A percentile compares a stretch with the other conserved stretches of the same genome.
Conservation (phyloP, 2,329 filamentous ascomycete genomes). For the Fusarium sp. region DNA sequence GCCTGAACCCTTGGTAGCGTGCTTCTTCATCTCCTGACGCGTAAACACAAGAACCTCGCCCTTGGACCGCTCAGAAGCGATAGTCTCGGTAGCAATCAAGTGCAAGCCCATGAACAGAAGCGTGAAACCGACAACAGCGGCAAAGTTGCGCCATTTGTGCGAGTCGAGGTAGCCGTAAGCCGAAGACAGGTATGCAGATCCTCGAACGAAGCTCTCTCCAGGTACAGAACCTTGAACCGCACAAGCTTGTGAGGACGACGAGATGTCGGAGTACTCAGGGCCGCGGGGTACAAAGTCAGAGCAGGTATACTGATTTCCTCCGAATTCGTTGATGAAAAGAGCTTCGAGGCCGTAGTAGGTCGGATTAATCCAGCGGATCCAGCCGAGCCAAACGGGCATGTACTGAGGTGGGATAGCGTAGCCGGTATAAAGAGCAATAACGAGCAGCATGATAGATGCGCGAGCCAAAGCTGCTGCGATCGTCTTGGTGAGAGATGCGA, state of each 20-base stretch:
- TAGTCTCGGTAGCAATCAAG: slow-evolving; percentile 31
- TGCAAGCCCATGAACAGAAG: slow-evolving; percentile 37
- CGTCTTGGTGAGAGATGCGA: slow-evolving; percentile 43
- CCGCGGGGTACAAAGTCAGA: slow-evolving; percentile 50
- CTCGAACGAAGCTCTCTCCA: slow-evolving; percentile 30
- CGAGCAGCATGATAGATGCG: slow-evolving; percentile 39
- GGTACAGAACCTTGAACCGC: slow-evolving; percentile 22
- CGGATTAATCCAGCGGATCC: slow-evolving; percentile 73
- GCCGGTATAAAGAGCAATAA: slow-evolving; percentile 61
- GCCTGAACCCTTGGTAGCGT: slow-evolving; percentile 61
- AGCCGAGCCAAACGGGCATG: slow-evolving; percentile 64
- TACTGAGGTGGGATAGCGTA: slow-evolving; percentile 58
- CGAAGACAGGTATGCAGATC: slow-evolving; percentile 22
- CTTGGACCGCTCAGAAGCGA: slow-evolving; percentile 39
- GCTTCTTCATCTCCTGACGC: slow-evolving; percentile 35
- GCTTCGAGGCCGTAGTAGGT: slow-evolving; percentile 73
- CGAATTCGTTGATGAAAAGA: slow-evolving; percentile 72
- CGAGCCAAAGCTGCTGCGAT: slow-evolving; percentile 44
- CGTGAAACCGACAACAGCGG: slow-evolving; percentile 35
- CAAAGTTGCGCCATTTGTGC: slow-evolving; percentile 40
- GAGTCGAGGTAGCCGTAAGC: slow-evolving; percentile 31
- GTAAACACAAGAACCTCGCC: slow-evolving; percentile 41
- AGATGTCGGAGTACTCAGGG: slow-evolving; percentile 22
- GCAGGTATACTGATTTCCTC: slow-evolving; percentile 60
- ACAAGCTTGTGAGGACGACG: slow-evolving; percentile 15